These are phyloP conservation scores for Patellifolia procumbens DNA, from an alignment of 179 eudicot species.

Conservation along the genomic window DNA sequence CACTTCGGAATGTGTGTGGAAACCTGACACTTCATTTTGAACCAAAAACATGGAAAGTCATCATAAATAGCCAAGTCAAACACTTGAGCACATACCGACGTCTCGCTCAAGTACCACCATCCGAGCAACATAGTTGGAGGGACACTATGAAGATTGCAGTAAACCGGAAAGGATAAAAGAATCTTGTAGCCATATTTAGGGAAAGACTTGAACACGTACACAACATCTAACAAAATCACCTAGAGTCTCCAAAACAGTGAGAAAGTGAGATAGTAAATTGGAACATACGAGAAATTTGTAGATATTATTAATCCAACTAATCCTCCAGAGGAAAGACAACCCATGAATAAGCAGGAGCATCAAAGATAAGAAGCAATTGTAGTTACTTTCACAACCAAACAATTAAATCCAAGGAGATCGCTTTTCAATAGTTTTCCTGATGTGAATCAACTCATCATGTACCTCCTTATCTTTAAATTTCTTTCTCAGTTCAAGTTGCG, in stretches of 20 bases:
- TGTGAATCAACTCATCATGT: too few relatives aligned
- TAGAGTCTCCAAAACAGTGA: too few relatives aligned
- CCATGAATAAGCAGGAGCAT: not conserved
- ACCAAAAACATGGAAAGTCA: not conserved
- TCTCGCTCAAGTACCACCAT: not conserved
- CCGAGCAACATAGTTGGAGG: not conserved
- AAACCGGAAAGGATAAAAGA: not conserved
- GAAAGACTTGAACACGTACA: too few relatives aligned
- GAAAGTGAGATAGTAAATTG: too few relatives aligned
- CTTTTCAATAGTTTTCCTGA: not conserved
- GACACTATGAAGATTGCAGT: not conserved
- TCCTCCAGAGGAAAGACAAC: not conserved
- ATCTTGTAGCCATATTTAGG: not conserved
- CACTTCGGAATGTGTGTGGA: not conserved
- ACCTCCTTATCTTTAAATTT: too few relatives aligned
- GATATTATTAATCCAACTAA: not conserved
- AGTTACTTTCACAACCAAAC: not conserved
- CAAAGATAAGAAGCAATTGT: not conserved
- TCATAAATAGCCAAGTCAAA: not conserved
- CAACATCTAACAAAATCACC: too few relatives aligned
- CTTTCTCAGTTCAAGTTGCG: too few relatives aligned
- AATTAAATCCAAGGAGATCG: not conserved
- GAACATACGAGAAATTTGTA: too few relatives aligned
- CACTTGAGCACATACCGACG: not conserved
- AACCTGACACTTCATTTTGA: not conserved